Conservation (phyloP, 352 stramenopile genomes). For the Blastocystis sp. region DNA sequence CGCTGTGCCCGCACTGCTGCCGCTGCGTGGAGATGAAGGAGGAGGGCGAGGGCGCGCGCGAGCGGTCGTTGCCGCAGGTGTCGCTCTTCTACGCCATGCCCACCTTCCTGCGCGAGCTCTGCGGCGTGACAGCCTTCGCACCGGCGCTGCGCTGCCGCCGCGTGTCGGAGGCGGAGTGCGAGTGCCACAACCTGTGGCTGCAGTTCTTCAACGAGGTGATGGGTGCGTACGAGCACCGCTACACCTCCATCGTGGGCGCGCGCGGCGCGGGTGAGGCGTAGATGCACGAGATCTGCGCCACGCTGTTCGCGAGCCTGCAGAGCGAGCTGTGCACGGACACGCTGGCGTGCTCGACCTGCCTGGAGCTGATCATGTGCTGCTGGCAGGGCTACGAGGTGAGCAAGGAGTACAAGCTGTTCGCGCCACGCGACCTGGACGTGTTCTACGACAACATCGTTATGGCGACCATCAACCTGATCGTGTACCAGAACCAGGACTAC, state of each 20-base stretch:
- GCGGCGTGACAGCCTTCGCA: constrained; percentile 29
- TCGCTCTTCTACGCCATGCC: constrained; percentile 48
- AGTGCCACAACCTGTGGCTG: constrained; percentile 22
- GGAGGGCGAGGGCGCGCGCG: not conserved
- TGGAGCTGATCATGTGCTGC: not conserved
- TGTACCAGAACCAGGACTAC: not conserved
- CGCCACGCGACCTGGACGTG: not conserved
- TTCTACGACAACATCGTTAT: constrained; percentile 58
- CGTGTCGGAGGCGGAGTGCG: constrained; percentile 20
- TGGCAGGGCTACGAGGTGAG: constrained; percentile 8
- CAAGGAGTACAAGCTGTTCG: not conserved
- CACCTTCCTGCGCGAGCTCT: constrained; percentile 40
- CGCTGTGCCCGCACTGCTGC: constrained; percentile 9
- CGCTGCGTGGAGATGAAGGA: not conserved
- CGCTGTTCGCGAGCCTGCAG: constrained; percentile 28
- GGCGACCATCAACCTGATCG: constrained; percentile 40
- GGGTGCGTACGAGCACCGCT: constrained; percentile 38
- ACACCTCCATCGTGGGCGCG: not conserved
- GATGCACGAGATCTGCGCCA: constrained; percentile 7
- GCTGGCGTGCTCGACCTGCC: not conserved
- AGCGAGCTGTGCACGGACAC: not conserved
- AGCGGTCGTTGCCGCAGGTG: constrained; percentile 29
- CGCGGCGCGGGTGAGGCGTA: not conserved
- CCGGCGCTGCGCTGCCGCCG: not conserved
- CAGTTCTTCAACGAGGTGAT: constrained; percentile 48